Base-by-base conservation (phyloP, 1,284 basidiomycete genomes). In the Gastroboletus turbinatus region DNA sequence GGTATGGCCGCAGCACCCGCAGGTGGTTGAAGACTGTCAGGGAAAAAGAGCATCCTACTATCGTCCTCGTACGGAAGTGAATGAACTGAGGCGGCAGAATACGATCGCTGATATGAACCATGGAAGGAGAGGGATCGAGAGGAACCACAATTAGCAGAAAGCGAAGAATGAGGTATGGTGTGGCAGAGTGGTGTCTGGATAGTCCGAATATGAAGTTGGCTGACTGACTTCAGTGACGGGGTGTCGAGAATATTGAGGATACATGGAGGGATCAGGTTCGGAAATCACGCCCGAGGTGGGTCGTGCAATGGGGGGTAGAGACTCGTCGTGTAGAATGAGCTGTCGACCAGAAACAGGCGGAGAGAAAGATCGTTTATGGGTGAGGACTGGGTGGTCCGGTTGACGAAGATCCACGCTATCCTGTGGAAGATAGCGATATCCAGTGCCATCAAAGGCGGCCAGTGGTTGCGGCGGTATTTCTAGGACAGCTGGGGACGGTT, bases 391-490 rank as follows among this genome's bases (percentile, higher is more conserved):
- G 7, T 55, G 55, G 21, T 56, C 57, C n/a, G 35, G 46, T 47
- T 55, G 63, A 36, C 29, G 46, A 46, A 50, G 53, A 21, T 60
- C 53, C 7, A 42, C 47, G 7, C 2, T 23, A 21, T 67, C 56
- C 13, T 48, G 61, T 30, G 49, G 42, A 35, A 51, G 61, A 33
- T 60, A 72, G 11, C 51, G 58, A 48, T 67, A 60, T 23, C 51
- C 56, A 21, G 60, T 27, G 17, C 23, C 39, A n/a, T 58, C 27
- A 19, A 72, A 55, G 39, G 50, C 7, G 2, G 67, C 65, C 60
- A 76, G 60, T 25, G 77, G 71, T 0, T 77, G 75, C n/a, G 72
- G 70, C 21, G 77, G 77, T 29, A 77, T 67, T 57, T 77, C 75
- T 69, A 77, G 71, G 23, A 63, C 58, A 25, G 72, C 60, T 23